Evolutionary conservation across 805 yeast genomes (phyloP).

Genomic region (Hanseniaspora vineae): DNA sequence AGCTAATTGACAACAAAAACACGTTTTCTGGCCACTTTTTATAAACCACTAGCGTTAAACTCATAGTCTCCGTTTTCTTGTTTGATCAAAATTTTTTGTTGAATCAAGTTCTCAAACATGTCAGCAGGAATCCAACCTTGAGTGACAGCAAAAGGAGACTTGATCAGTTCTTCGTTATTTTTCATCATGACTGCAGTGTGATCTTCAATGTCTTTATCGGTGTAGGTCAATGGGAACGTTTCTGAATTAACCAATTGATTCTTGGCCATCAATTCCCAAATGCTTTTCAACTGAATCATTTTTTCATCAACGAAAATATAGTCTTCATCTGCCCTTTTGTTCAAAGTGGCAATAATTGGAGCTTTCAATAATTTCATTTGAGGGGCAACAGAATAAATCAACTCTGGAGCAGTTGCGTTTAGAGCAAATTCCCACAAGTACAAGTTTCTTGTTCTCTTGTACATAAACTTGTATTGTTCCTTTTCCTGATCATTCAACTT

Average conservation of each 20-base stretch:
- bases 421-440: slow-evolving; percentile 73
- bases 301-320: slow-evolving; percentile 54
- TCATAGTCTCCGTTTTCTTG: slow-evolving; percentile 44
- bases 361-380: slow-evolving; percentile 64
- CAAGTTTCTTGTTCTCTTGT: slow-evolving; percentile 82
- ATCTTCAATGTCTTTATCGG: slow-evolving; percentile 43
- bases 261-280: slow-evolving; percentile 56
- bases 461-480: slow-evolving; percentile 75
- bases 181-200: slow-evolving; percentile 46
- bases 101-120: slow-evolving; percentile 60
- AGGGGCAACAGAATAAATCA: slow-evolving; percentile 71
- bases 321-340: slow-evolving; percentile 43
- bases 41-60: slow-evolving; percentile 3
- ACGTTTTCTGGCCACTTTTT: neutral
- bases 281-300: slow-evolving; percentile 47
- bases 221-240: slow-evolving; percentile 48
- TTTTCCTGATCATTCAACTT: slow-evolving; percentile 58
- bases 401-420: slow-evolving; percentile 47
- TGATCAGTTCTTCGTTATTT: slow-evolving; percentile 55
- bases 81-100: slow-evolving; percentile 55
- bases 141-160: slow-evolving; percentile 77
- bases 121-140: slow-evolving; percentile 96
- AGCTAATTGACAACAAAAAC: neutral
- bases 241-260: slow-evolving; percentile 39
- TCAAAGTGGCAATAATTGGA: slow-evolving; percentile 50